A percentile compares a stretch with the other conserved stretches of the same genome.
These are phyloP conservation scores for Hypoxylon sp. DNA, from an alignment of 2,329 filamentous ascomycete species.

Conservation along the genomic window DNA sequence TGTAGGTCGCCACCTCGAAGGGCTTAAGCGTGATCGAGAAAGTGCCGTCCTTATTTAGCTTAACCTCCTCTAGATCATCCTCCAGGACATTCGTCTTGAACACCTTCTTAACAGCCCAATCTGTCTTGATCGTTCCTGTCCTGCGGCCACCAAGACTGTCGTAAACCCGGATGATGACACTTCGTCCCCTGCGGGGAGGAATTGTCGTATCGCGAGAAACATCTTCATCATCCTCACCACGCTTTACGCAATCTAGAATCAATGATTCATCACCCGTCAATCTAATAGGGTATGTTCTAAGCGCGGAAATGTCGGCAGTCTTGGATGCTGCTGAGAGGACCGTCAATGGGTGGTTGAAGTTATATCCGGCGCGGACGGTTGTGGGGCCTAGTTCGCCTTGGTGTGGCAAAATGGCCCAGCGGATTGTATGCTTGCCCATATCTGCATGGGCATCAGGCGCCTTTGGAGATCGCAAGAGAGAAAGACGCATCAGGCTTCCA, in stretches of 20 bases:
- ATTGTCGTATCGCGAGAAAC: constrained; percentile 74
- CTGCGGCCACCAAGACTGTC: constrained; percentile 88
- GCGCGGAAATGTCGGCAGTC: constrained; percentile 51
- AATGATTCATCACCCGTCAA: constrained; percentile 78
- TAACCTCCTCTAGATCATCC: constrained; percentile 81
- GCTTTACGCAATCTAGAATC: constrained; percentile 90
- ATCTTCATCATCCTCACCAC: constrained; percentile 89
- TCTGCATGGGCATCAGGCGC: constrained; percentile 94
- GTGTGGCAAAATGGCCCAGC: constrained; percentile 93
- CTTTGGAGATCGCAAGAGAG: constrained; percentile 88
- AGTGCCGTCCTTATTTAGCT: constrained; percentile 62
- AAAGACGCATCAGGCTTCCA: constrained; percentile 91
- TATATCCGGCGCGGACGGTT: constrained; percentile 86
- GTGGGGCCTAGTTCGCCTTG: constrained; percentile 76
- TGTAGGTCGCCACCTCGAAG: constrained; percentile 89
- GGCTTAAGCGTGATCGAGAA: constrained; percentile 78
- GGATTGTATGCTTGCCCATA: constrained; percentile 90
- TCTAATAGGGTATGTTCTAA: constrained; percentile 68
- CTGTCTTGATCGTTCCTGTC: constrained; percentile 77
- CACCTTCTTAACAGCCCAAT: constrained; percentile 80
- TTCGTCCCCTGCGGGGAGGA: constrained; percentile 77
- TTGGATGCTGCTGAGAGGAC: constrained; percentile 61
- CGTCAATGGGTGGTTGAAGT: constrained; percentile 88
- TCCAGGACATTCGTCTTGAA: constrained; percentile 91
- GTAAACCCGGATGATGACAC: constrained; percentile 87